Evolutionary conservation across 2,329 filamentous ascomycete species (phyloP), one percentile per base, ranked within the genome.

Genomic region (Arachnopeziza araneosa): DNA sequence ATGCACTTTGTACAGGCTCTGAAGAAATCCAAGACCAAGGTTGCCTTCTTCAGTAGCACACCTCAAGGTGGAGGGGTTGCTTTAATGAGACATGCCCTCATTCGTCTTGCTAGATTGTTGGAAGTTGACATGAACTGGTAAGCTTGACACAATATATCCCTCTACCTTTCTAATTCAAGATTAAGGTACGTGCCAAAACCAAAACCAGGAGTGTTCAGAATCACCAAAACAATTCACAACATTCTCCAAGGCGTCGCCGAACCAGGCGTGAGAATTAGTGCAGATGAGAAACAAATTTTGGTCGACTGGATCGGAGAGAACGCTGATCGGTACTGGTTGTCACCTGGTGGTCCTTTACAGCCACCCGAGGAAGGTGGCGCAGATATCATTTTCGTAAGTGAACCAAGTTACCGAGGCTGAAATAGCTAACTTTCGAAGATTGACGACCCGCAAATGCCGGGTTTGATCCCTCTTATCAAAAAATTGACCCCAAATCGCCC

Each of bases 181-280:
- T 14, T 44, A 14, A 32, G 36, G 36, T 69, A 70, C 59, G 90
- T 93, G 1, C 90, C 90, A 7, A 91, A 91, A 72, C 89, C 90
- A 23, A 86, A 88, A 55, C 89, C 89, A 2, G 86, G 88, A 19
- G 85, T 93, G 12, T 95, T 95, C 74, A 82, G 89, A 55, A 88
- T 91, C 73, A 95, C 90, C 66, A 95, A 95, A 76, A 92, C 88
- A 66, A 89, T 92, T 67, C 90, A 95, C 82, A 95, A 95, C 74
- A 93, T 93, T 64, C 83, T 95, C 2, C 90, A 95, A 75, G 90
- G 90, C 9, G 90, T 93, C 50, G 85, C 85, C 50, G 78, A 80
- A 24, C 82, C 84, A 0, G 81, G 83, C 2, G 82, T 90, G 66
- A 81, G 84, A n/a, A 79, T 93, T 32, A 83, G 80, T 0, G 67